These are phyloP conservation scores for Rhizodiscina lignyota DNA, from an alignment of 495 filamentous ascomycete genomes.

Conservation along the genomic window DNA sequence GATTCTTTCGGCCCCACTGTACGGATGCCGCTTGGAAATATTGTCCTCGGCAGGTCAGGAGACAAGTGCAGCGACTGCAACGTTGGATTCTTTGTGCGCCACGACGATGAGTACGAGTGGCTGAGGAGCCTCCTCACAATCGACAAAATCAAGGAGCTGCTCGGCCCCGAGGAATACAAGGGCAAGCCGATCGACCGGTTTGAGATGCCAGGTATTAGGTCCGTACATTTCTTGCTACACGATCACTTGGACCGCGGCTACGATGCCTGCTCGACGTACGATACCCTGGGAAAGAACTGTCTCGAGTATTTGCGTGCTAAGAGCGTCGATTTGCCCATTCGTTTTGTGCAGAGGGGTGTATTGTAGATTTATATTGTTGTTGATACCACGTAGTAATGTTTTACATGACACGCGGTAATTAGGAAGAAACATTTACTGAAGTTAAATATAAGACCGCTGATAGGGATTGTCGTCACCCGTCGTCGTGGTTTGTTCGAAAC, in stretches of 20 bases:
- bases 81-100: slow-evolving; percentile 15
- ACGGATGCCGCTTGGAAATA: slow-evolving; percentile 10
- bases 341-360: slow-evolving; percentile 12
- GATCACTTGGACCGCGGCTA: slow-evolving; percentile 17
- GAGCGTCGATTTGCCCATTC: slow-evolving; percentile 9
- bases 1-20: slow-evolving; percentile 10
- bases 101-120: slow-evolving; percentile 23
- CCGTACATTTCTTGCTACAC: slow-evolving; percentile 20
- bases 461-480: no score
- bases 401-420: no score
- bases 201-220: slow-evolving; percentile 12
- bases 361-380: no score
- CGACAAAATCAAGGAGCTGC: slow-evolving; percentile 16
- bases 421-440: no score
- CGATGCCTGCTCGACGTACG: slow-evolving; percentile 13
- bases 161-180: slow-evolving; percentile 19
- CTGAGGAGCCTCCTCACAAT: slow-evolving; percentile 17
- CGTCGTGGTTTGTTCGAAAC: no score
- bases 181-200: slow-evolving; percentile 17
- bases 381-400: no score
- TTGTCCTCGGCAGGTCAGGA: slow-evolving; percentile 14
- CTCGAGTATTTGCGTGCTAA: slow-evolving; percentile 10
- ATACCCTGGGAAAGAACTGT: slow-evolving; percentile 18
- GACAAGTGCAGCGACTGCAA: slow-evolving; percentile 16
- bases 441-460: no score